Base-by-base conservation (phyloP, 2,329 filamentous ascomycete species). In the Fusarium penzigii region DNA sequence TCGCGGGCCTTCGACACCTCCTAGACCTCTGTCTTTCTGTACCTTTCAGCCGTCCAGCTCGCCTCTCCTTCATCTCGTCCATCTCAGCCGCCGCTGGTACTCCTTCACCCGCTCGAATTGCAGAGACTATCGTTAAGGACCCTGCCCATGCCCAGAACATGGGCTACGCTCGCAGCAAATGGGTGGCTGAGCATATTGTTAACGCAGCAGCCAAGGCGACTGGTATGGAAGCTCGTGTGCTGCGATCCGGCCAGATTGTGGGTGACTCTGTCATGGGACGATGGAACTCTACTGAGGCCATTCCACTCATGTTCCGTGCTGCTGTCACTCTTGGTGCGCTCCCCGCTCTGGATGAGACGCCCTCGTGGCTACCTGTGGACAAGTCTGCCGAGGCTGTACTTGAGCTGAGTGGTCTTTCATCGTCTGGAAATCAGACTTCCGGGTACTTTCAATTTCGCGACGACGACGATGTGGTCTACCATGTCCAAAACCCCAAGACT, bases 121-220 rank as follows among this genome's bases (percentile, higher is more conserved):
- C 58, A 4, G 77, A 80, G 59, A 62, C 64, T 0, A 62, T 68
- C 1, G 64, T 77, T 14, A 51, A 62, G 2, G 57, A 74, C 43
- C 64, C 71, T 0, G 50, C 55, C 1, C 68, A 75, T 56, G 78
- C 77, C 1, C 77, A 79, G 55, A 70, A 68, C 14, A 81, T 79
- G 66, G 79, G 79, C 1, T 82, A 82, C 43, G 78, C 76, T 1
- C 68, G 71, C n/a, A 77, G 74, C 0, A 81, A 81, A 60, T 70
- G 72, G 41, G 76, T 81, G 1, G 69, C 75, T 0, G 78, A 81
- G 57, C 70, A 77, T 16, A 73, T 81, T 2, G 62, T 75, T 13
- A 56, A 63, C 29, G 55, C 58, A 8, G 70, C 71, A 8, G 65
- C 65, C 6, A 55, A 51, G 6, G 60, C 56, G 12, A 69, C 68